Evolutionary conservation across 129 eudicot genomes (phyloP).

Genomic region (Erigeron canadensis): DNA sequence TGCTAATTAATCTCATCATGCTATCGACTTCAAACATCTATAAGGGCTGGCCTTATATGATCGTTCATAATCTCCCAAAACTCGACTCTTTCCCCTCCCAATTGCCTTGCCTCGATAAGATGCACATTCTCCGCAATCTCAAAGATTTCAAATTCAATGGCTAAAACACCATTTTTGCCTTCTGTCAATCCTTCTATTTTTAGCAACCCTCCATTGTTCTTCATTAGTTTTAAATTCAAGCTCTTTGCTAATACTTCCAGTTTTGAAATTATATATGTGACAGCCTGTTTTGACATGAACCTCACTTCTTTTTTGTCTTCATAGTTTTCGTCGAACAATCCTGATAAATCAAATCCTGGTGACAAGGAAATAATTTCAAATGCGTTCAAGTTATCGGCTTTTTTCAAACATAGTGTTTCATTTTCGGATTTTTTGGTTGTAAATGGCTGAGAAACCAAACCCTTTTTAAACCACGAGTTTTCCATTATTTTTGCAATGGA

Average conservation of each 20-base stretch:
- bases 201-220: not conserved
- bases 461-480: constrained; percentile 20
- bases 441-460: constrained; percentile 1
- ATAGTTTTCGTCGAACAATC: constrained; percentile 9
- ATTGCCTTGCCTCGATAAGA: not conserved
- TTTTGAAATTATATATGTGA: not conserved
- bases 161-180: not conserved
- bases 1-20: too few relatives aligned
- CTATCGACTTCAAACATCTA: not conserved
- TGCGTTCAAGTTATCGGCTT: constrained; percentile 10
- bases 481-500: constrained; percentile 3
- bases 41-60: constrained; percentile 7
- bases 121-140: not conserved
- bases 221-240: not conserved
- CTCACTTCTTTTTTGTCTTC: not conserved
- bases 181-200: constrained; percentile 5
- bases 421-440: too few relatives aligned
- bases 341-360: constrained; percentile 10
- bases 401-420: not conserved
- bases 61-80: constrained; percentile 4
- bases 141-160: not conserved
- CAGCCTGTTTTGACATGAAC: constrained; percentile 4
- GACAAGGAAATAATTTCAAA: constrained; percentile 17
- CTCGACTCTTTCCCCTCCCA: not conserved
- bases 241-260: constrained; percentile 6